phyloP scores from a whole-genome alignment of 768 basidiomycete genomes.

The Erythrobasidium yunnanense region DNA sequence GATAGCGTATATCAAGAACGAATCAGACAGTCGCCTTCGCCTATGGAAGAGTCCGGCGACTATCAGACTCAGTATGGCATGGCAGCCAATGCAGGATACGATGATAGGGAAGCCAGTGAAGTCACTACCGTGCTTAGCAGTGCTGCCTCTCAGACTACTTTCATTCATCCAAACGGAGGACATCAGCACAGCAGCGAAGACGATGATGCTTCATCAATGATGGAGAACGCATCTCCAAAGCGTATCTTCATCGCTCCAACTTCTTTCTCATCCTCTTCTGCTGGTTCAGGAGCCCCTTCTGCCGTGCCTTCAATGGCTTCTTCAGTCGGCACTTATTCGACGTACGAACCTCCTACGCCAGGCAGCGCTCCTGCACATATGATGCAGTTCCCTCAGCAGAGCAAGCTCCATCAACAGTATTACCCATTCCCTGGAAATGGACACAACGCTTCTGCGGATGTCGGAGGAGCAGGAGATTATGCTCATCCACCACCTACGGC shows the following conservation, averaged over 20 bases:
- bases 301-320: background rate
- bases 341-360: slow-evolving; percentile 16
- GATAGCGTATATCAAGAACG: too few relatives aligned
- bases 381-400: background rate
- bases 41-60: too few relatives aligned
- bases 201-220: background rate
- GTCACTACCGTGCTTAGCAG: too few relatives aligned
- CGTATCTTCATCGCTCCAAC: background rate
- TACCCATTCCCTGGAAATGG: background rate
- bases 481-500: slow-evolving; percentile 11
- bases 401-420: background rate
- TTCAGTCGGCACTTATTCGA: slow-evolving; percentile 8
- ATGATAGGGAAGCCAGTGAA: too few relatives aligned
- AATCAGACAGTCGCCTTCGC: too few relatives aligned
- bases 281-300: background rate
- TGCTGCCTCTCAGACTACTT: too few relatives aligned
- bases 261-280: background rate
- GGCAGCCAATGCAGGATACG: too few relatives aligned
- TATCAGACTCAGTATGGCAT: too few relatives aligned
- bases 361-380: background rate
- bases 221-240: background rate
- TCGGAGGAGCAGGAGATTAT: background rate
- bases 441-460: too few relatives aligned
- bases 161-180: background rate
- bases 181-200: background rate